Evolutionary conservation across 805 yeast genomes (phyloP), one percentile per base, ranked within the genome.

Genomic region (Zygotorulaspora chibaensis): DNA sequence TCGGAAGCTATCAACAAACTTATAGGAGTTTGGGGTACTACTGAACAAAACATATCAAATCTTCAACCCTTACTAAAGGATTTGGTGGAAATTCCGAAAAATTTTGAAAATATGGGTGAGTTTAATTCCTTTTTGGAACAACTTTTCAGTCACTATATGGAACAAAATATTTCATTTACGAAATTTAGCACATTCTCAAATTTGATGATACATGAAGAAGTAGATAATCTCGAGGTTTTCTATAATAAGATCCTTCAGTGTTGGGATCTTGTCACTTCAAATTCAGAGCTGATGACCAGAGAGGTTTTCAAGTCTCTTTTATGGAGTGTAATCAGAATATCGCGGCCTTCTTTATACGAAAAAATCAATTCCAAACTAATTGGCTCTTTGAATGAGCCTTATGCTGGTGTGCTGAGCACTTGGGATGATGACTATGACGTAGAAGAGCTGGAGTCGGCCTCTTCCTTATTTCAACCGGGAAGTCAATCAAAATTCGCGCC

Each of bases 221-320:
- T 51, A 6, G 37, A 38, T 15, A 47, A 53, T 20, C 36, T 58
- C 25, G 64, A 59, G 25, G 29, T 53, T 4, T 52, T 58, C 25
- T 58, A 57, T 38, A 59, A 48, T 40, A 59, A 56, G 38, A 34
- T 63, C 13, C 42, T 58, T 18, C 61, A 60, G 49, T 59, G 65
- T 42, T 63, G 67, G 68, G 59, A 51, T 26, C 43, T 51, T 5
- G 51, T 55, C 1, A 41, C 53, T 3, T 20, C 45, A 2, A 40
- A 53, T 26, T 50, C 65, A 5, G 58, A 54, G 20, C 10, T 15
- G 8, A 25, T 54, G 6, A 49, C 59, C 1, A 53, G 47, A 34
- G 56, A 52, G 36, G 48, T 58, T 8, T 43, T 58, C 3, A 56
- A 56, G 33, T 45, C 42, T 18, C 37, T 61, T 1, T 35, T 57